Conservation (phyloP, 176 grass and related monocot species). For the Zoysia japonica region DNA sequence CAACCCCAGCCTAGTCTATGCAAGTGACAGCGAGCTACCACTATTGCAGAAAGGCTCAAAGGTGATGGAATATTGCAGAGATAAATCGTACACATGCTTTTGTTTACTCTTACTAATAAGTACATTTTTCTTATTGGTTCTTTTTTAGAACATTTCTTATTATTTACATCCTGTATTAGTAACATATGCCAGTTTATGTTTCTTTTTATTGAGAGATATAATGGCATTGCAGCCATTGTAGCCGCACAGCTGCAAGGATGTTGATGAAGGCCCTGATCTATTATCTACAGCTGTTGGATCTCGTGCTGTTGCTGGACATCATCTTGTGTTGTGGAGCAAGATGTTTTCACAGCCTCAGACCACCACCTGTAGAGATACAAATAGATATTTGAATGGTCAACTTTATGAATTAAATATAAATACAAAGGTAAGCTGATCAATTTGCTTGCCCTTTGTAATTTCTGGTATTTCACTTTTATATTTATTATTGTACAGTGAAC, state of each 20-base stretch:
- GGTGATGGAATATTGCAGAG: background rate
- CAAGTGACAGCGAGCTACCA: background rate
- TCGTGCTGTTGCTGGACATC: background rate
- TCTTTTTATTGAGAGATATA: background rate
- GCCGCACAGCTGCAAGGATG: background rate
- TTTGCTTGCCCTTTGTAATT: background rate
- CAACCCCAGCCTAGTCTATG: background rate
- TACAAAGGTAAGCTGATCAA: constrained; percentile 24
- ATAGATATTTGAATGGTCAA: background rate
- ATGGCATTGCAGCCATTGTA: constrained; percentile 4
- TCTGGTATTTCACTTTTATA: background rate
- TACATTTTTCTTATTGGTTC: background rate
- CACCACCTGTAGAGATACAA: constrained; percentile 3
- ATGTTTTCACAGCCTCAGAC: background rate
- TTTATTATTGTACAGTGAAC: background rate
- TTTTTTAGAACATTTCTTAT: too few species aligned
- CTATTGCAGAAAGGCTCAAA: background rate
- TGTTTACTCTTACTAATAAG: background rate
- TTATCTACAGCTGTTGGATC: background rate
- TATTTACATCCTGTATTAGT: constrained; percentile 39
- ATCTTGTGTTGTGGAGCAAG: background rate
- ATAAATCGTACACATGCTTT: background rate
- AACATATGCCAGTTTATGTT: background rate
- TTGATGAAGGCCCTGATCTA: constrained; percentile 1
- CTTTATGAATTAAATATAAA: constrained; percentile 34